Base-by-base conservation (phyloP, 441 rosid species). In the Jatropha podagrica region DNA sequence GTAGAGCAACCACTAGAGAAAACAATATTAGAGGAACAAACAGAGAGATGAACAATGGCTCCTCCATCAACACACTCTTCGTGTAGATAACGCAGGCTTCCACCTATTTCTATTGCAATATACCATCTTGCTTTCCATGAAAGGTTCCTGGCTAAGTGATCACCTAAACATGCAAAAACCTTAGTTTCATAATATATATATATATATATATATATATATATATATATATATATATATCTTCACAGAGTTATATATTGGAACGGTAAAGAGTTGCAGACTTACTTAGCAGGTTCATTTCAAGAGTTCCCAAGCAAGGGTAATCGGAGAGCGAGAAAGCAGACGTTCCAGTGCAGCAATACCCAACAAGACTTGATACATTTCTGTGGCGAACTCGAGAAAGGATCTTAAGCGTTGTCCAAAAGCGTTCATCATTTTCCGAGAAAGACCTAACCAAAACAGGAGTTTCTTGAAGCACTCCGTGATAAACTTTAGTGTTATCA, bases 91-190 rank as follows among this genome's bases (percentile, higher is more conserved):
- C 84, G 74, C 74, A 88, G 68, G 77, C 89, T 75, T 37, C 83
- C 71, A 0, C 88, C 87, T 32, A 86, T 83, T 76, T 85, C 86
- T 51, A 75, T 44, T 3, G 89, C 89, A 26, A 80, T 80, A 52
- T 74, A 65, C 91, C 91, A 88, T 75, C 91, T 84, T 32, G 82
- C 83, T 76, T 74, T 82, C 89, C 88, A 88, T 37, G 85, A 11
- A 75, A 88, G 69, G 10, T 78, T 76, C 72, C 70, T 73, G 1
- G 89, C 88, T 2, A 60, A 72, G 0, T 74, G 72, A 55, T 86
- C 80, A 40, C 40, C 88, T 88, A 71, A 56, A 72, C 49, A 49
- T 1, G 14, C 68, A 14, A 8, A 54, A 69, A 18, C 38, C n/a
- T 15, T 10, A 51, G 27, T 49, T 7, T 49, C 71, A 68, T 23